Percentiles rank a stretch among this genome's conserved stretches.
phyloP scores from a whole-genome alignment of 106 monocot genomes.

The Alisma plantagoaquatica region DNA sequence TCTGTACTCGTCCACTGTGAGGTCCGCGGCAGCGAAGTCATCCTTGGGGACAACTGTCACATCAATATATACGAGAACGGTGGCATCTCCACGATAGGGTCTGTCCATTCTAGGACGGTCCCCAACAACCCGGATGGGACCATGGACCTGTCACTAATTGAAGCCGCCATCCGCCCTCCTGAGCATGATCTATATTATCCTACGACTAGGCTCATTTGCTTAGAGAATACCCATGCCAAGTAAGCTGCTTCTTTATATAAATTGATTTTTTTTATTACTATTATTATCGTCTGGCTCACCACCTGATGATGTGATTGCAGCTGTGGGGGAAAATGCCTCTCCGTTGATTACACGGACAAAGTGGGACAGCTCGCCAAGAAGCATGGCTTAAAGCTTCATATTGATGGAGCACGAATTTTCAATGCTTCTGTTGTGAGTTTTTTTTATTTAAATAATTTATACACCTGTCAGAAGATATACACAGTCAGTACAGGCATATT shows the following conservation, averaged over 20 bases:
- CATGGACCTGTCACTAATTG: not conserved
- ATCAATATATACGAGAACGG: not conserved
- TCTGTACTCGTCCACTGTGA: not conserved
- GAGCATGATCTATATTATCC: not conserved
- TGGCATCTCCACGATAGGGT: not conserved
- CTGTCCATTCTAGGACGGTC: not conserved
- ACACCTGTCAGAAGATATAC: too few relatives aligned
- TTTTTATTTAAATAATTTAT: not conserved
- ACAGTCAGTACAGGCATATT: too few relatives aligned
- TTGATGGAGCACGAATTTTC: not conserved
- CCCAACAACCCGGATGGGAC: not conserved
- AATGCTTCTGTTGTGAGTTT: constrained; percentile 21
- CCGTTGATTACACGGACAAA: not conserved
- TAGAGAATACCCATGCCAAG: not conserved
- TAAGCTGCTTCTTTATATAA: too few relatives aligned
- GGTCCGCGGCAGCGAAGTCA: not conserved
- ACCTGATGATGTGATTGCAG: too few relatives aligned
- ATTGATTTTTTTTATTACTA: too few relatives aligned
- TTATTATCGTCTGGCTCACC: too few relatives aligned
- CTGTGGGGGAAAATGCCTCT: not conserved
- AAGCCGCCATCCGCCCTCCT: not conserved
- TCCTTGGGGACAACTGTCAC: not conserved
- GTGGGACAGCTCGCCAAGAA: not conserved
- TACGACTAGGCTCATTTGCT: not conserved
- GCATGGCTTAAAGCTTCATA: not conserved